Base-by-base conservation (phyloP, 2,329 filamentous ascomycete species). In the Tolypocladium endophyticum region DNA sequence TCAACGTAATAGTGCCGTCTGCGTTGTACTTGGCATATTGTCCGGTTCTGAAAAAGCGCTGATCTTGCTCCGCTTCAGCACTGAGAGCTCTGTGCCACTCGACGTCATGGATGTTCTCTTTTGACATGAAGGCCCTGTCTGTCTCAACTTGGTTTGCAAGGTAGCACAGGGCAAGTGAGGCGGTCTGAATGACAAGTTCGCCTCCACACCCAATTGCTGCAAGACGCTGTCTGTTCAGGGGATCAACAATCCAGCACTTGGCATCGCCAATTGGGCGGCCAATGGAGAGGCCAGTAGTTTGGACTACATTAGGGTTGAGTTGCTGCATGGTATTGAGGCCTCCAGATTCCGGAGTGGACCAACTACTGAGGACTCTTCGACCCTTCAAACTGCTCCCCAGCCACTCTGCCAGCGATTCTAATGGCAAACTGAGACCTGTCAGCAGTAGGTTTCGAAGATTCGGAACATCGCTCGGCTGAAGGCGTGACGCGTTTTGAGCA, bases 101-200 rank as follows among this genome's bases (percentile, higher is more conserved):
- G 14, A 30, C 14, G 18, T 33, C 18, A 20, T 30, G 28, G n/a
- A 52, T n/a, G 12, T 52, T 28, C 8, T n/a, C 28, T 11, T 52
- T 3, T 8, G 18, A 33, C 8, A 52, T 52, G 7, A 52, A 33
- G 25, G 16, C 25, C 18, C 33, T 52, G 28, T 16, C 28, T 57
- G 18, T 23, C 39, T 30, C 23, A 3, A 43, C 59, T 14, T 36
- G 36, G 28, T 57, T 41, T 9, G 36, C 43, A 6, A 61, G 35
- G 38, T 63, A 61, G 43, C 59, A 59, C 3, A 57, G 25, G 12
- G 57, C 28, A 7, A 63, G 39, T 1, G 57, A 56, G 25, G 57
- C 57, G 6, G 59, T 53, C 45, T 63, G 55, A 7, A 63, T 45
- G 6, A 63, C 38, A 23, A 63, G n/a, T 23, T 63, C 62, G n/a